Base-by-base conservation (phyloP, 257 asterid genomes). In the Verbascum thapsus region DNA sequence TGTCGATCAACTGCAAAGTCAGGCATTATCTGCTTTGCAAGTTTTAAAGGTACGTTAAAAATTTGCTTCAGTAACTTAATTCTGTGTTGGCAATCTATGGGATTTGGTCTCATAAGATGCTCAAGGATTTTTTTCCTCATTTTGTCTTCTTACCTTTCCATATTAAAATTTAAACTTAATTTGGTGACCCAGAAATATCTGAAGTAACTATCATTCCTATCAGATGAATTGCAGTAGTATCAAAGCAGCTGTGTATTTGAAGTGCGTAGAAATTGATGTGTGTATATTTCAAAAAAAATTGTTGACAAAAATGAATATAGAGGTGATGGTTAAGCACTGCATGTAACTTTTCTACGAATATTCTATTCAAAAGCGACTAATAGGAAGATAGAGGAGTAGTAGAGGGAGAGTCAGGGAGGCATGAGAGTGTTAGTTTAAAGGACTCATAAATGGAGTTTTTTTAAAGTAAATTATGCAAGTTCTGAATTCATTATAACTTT, bases 1-100 rank as follows among this genome's bases (percentile, higher is more conserved):
- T 34, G 74, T 85, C 53, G 99, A 94, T 90, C 95, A 85, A 74
- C 92, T 85, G 73, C 99, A 94, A 54, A 82, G 83, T 73, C 96
- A 84, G 57, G 95, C 89, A 41, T 67, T 94, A 44, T 76, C 96
- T 68, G 97, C 99, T 65, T 80, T 94, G 76, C 95, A 94, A 82
- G 97, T 79, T 49, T 76, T 94, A 60, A 81, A 81, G 88, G 88
- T 81, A 60, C 57, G 40, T 55, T 20, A 42, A 44, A 7, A 30
- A 55, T 57, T n/a, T 62, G 62, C 61, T 51, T 52, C 51, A 61
- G 64, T 57, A 13, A 37, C 37, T 10, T 44, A 19, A 17, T 60
- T 58, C 32, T 43, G 54, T 41, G 17, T 67, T 20, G 52, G 30
- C 42, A 48, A 57, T n/a, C n/a, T 22, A 39, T 67, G 51, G 32